Evolutionary conservation across 2,329 filamentous ascomycete genomes (phyloP).

Genomic region (Nannizziopsis arthrosporioides): DNA sequence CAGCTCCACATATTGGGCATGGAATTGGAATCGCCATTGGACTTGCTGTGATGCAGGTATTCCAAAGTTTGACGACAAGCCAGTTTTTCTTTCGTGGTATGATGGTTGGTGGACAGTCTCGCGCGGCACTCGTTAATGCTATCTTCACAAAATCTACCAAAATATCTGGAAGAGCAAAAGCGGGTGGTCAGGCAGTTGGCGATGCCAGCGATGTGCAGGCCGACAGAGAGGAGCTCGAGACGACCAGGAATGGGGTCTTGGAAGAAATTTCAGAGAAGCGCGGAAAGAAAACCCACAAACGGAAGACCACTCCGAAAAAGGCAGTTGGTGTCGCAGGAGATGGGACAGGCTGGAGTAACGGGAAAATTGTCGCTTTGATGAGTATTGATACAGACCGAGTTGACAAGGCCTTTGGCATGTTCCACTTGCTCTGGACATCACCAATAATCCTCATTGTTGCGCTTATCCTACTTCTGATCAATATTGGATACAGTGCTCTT

Average conservation of each 20-base stretch:
- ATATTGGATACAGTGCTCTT: slow-evolving; percentile 79
- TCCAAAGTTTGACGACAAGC: slow-evolving; percentile 69
- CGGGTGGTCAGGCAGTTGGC: slow-evolving; percentile 52
- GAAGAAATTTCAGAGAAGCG: slow-evolving; percentile 28
- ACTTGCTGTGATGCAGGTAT: slow-evolving; percentile 72
- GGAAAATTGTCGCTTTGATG: slow-evolving; percentile 85
- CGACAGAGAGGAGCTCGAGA: slow-evolving; percentile 34
- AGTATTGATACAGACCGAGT: slow-evolving; percentile 89
- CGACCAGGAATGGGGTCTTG: slow-evolving; percentile 33
- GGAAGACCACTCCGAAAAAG: slow-evolving; percentile 30
- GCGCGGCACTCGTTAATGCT: slow-evolving; percentile 69
- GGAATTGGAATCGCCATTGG: slow-evolving; percentile 77
- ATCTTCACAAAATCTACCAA: slow-evolving; percentile 91
- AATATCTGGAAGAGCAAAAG: slow-evolving; percentile 75
- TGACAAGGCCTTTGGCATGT: slow-evolving; percentile 75
- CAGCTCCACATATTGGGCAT: slow-evolving; percentile 56
- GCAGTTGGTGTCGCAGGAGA: slow-evolving; percentile 49
- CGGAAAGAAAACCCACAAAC: slow-evolving; percentile 20
- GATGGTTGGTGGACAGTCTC: slow-evolving; percentile 74
- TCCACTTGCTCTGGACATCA: slow-evolving; percentile 84
- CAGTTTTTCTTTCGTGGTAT: slow-evolving; percentile 91
- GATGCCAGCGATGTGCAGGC: slow-evolving; percentile 41
- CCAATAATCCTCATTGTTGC: slow-evolving; percentile 70
- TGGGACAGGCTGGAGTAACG: slow-evolving; percentile 80
- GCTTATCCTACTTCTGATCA: slow-evolving; percentile 67